Conservation (phyloP, 202 grass and related monocot genomes). For the Cymbopogon flexuosus region DNA sequence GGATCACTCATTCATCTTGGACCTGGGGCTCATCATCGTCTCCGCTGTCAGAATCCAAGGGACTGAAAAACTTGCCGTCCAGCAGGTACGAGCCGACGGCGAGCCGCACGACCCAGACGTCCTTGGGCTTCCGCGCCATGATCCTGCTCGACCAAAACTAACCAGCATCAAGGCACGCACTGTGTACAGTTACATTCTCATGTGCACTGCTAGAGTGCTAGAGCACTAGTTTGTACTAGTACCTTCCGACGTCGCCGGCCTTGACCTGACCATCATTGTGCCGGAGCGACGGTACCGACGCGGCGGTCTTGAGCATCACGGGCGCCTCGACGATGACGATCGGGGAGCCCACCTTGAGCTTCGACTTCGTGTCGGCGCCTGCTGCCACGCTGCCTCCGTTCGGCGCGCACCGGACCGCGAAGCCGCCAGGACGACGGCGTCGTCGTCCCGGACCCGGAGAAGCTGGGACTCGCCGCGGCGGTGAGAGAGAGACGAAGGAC, state of each 20-base stretch:
- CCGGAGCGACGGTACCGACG: conserved; percentile 64
- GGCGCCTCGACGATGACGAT: conserved; percentile 61
- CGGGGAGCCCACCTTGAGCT: conserved; percentile 59
- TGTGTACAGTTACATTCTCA: too few species aligned
- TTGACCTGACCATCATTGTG: conserved; percentile 68
- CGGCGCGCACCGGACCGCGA: conserved; percentile 22
- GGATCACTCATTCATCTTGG: background rate
- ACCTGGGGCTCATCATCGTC: background rate
- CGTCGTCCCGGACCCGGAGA: background rate
- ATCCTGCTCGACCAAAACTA: conserved; percentile 37
- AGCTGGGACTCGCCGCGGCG: background rate
- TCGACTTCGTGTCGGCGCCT: background rate
- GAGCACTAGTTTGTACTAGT: background rate
- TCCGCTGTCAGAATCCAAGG: conserved; percentile 39
- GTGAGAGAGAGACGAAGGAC: background rate
- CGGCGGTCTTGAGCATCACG: conserved; percentile 68
- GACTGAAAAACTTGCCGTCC: conserved; percentile 73
- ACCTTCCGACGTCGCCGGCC: conserved; percentile 83
- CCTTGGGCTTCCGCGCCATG: conserved; percentile 70
- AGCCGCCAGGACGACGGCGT: background rate
- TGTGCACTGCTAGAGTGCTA: background rate
- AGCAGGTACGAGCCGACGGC: conserved; percentile 65
- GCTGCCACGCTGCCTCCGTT: background rate
- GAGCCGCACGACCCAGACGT: conserved; percentile 88
- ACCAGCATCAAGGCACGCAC: background rate